Evolutionary conservation across 306 rosid genomes (phyloP), one percentile per base, ranked within the genome.

Genomic region (Carpinus viminea): DNA sequence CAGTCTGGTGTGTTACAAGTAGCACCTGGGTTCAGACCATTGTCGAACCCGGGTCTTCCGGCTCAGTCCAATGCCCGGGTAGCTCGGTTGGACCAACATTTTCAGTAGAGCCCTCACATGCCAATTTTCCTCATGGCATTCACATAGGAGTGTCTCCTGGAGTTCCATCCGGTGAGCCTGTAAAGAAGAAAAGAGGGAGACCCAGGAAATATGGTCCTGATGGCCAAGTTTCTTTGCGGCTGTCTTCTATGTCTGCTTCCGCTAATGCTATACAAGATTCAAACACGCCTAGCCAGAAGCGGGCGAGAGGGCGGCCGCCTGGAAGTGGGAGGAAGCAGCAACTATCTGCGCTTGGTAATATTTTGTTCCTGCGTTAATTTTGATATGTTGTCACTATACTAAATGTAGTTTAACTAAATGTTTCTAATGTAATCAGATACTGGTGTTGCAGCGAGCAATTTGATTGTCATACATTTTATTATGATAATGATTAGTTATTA

Each of bases 321-420:
- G 98, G 98, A 76, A 86, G 85, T 78, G 98, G 99, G 61, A 91
- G 98, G 87, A 96, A 93, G 80, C 98, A 96, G 82, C 91, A 90
- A 68, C 81, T 96, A 75, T 94, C 98, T n/a, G 10, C 72, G 55
- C 90, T 96, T 76, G 99, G 98, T 95, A 86, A 71, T 45, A 54
- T 71, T 79, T 71, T 62, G n/a, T 56, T 51, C 34, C 11, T 55
- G 45, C 74, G 15, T 24, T 57, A 66, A 41, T 34, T n/a, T 78
- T 48, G 66, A 64, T 51, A 61, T 74, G 65, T 62, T 75, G 43
- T 62, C 20, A 62, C 66, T 59, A 24, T 59, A 36, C 12, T 12
- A 26, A 26, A 7, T 7, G 28, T 12, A 41, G 45, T 24, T 59
- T 20, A 59, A 31, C 24, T 53, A 53, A 4, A 13, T 53, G 57